Base-by-base conservation (phyloP, 768 basidiomycete genomes). In the Boletus patriciae region DNA sequence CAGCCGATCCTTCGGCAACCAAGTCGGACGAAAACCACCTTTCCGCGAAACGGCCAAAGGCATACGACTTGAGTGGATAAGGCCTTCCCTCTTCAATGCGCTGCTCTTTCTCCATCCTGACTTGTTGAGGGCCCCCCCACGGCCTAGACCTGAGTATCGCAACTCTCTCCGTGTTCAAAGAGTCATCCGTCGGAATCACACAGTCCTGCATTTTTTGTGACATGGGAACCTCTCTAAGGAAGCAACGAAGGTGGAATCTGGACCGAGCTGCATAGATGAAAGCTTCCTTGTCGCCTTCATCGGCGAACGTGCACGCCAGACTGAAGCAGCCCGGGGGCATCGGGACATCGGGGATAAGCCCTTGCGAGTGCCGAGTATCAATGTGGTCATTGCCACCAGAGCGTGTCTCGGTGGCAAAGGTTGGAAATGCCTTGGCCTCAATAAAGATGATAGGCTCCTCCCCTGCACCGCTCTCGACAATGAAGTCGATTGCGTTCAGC, bases 1-100 rank as follows among this genome's bases (percentile, higher is more conserved):
- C 60, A 42, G 73, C 64, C 33, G 44, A 36, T 48, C 71, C 75
- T 40, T 55, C 41, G 19, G 57, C 62, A 18, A 58, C 50, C 6
- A 67, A 61, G 54, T 77, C 74, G 15, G 69, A 57, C n/a, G 74
- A 71, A 56, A 77, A 77, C 3, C 65, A 57, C 1, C 69, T 70
- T 29, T 77, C 73, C 7, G 44, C 6, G 37, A 77, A 73, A 13
- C 69, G 76, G 2, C 76, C 76, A 48, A 76, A 76, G 8, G 66
- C 66, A 34, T 64, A 76, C 10, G 59, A 59, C 3, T 37, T 41
- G 29, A 76, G 69, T 1, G 15, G n/a, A 38, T 64, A 67, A 3
- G 69, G 61, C 36, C 37, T 64, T 0, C 72, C 69, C 23, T 66
- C 50, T 6, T 12, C 52, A 4, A 66, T 58, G 43, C 68, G 63